Percentiles rank a stretch among this genome's conserved stretches.
These are phyloP conservation scores for Acanthamoeba divionensis DNA, from an alignment of 208 protist genomes.

Conservation along the genomic window DNA sequence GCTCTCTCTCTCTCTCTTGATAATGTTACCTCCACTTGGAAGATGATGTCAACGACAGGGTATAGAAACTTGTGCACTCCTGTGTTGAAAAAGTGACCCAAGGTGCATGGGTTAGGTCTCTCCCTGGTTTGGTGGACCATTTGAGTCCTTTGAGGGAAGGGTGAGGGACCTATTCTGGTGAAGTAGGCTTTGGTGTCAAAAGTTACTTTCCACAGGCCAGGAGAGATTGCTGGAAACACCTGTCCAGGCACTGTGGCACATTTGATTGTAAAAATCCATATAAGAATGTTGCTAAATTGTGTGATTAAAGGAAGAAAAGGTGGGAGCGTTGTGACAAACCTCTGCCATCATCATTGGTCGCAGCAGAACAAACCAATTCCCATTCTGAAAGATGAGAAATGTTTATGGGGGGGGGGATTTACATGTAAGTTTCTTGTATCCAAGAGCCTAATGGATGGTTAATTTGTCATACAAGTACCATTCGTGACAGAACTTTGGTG, in stretches of 20 bases:
- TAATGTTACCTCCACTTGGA: background rate
- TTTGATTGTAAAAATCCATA: background rate
- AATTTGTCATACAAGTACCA: too few species aligned
- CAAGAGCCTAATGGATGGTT: too few species aligned
- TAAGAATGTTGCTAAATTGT: background rate
- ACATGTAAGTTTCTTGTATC: background rate
- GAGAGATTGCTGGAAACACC: background rate
- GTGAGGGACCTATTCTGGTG: too few species aligned
- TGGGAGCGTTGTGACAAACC: background rate
- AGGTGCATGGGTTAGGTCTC: too few species aligned
- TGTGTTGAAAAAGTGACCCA: too few species aligned
- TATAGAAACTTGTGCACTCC: constrained; percentile 33
- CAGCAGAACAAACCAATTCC: background rate
- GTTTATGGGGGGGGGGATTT: background rate
- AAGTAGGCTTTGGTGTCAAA: constrained; percentile 41
- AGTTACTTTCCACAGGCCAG: background rate
- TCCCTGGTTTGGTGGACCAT: too few species aligned
- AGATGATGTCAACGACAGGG: constrained; percentile 26
- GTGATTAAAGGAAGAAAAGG: background rate
- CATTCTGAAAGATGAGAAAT: background rate
- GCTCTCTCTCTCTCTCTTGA: background rate
- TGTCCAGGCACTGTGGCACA: background rate
- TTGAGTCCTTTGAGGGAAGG: too few species aligned
- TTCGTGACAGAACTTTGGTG: too few species aligned
- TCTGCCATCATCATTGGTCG: constrained; percentile 6